A percentile compares a stretch with the other conserved stretches of the same genome.
Evolutionary conservation across 2,329 filamentous ascomycete species (phyloP).

Genomic region (Lasiodiplodia citricola): DNA sequence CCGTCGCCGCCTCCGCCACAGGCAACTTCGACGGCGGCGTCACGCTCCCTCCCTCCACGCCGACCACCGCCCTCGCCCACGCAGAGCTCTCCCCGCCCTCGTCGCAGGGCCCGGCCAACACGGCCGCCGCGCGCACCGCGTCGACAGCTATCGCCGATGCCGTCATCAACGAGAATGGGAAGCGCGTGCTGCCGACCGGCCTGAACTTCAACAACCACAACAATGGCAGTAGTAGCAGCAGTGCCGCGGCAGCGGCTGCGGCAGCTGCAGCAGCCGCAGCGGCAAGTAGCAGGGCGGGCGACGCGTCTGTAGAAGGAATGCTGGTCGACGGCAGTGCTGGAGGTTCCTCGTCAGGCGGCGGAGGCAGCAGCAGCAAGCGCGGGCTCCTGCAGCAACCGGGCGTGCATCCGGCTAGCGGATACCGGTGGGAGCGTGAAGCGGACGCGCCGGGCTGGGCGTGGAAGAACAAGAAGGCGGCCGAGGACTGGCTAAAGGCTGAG

Average conservation of each 20-base stretch:
- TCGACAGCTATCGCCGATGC: background rate
- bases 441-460: slow-evolving; percentile 46
- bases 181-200: slow-evolving; percentile 36
- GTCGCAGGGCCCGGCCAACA: slow-evolving; percentile 48
- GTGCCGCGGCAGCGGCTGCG: background rate
- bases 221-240: background rate
- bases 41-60: slow-evolving; percentile 41
- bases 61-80: slow-evolving; percentile 32
- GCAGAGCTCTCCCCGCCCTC: slow-evolving; percentile 62
- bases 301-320: background rate
- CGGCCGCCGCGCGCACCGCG: background rate
- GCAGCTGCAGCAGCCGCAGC: background rate
- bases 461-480: slow-evolving; percentile 43
- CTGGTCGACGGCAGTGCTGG: background rate
- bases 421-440: slow-evolving; percentile 43
- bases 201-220: background rate
- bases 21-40: slow-evolving; percentile 35
- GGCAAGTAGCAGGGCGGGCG: background rate
- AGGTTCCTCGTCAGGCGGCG: background rate
- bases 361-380: background rate
- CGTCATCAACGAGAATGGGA: slow-evolving; percentile 46
- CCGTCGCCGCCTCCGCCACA: slow-evolving; percentile 28
- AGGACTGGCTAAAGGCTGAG: slow-evolving; percentile 42
- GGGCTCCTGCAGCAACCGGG: background rate
- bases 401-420: slow-evolving; percentile 40